Evolutionary conservation across 2,329 filamentous ascomycete species (phyloP).

Genomic region (Hysterium pulicare): DNA sequence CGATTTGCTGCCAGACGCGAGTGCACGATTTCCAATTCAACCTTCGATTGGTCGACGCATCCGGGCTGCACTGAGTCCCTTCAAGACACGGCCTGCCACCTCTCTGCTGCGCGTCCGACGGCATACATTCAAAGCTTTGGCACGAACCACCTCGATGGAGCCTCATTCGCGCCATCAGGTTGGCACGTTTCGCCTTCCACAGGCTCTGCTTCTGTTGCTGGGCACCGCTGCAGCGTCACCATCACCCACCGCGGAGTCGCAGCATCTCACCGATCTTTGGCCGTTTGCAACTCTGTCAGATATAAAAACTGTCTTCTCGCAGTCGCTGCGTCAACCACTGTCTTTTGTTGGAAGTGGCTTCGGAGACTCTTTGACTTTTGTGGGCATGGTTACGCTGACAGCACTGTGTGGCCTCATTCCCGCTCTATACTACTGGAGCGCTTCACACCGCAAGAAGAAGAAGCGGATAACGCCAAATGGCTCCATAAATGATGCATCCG

Average conservation of each 20-base stretch:
- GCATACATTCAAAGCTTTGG: conserved; percentile 33
- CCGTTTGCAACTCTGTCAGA: background rate
- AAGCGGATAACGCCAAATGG: conserved; percentile 12
- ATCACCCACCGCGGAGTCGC: conserved; percentile 20
- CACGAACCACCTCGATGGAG: conserved; percentile 32
- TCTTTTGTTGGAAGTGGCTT: conserved; percentile 21
- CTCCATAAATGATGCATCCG: conserved; percentile 15
- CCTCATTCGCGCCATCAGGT: conserved; percentile 33
- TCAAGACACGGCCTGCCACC: conserved; percentile 20
- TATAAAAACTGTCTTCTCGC: background rate
- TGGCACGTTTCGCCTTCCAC: conserved; percentile 36
- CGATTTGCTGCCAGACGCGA: conserved; percentile 25
- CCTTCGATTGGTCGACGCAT: conserved; percentile 28
- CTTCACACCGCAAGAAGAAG: conserved; percentile 15
- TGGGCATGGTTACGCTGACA: conserved; percentile 39
- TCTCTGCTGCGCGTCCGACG: conserved; percentile 20
- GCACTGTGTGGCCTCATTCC: conserved; percentile 35
- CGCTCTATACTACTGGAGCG: conserved; percentile 33
- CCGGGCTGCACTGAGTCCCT: conserved; percentile 13
- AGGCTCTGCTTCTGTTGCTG: conserved; percentile 34
- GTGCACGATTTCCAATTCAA: conserved; percentile 25
- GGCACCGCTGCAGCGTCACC: conserved; percentile 15
- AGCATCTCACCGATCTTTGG: conserved; percentile 21
- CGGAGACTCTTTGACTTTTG: conserved; percentile 19
- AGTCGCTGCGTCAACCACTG: conserved; percentile 15